Base-by-base conservation (phyloP, 2,329 filamentous ascomycete genomes). In the Penicillium hesseltinei region DNA sequence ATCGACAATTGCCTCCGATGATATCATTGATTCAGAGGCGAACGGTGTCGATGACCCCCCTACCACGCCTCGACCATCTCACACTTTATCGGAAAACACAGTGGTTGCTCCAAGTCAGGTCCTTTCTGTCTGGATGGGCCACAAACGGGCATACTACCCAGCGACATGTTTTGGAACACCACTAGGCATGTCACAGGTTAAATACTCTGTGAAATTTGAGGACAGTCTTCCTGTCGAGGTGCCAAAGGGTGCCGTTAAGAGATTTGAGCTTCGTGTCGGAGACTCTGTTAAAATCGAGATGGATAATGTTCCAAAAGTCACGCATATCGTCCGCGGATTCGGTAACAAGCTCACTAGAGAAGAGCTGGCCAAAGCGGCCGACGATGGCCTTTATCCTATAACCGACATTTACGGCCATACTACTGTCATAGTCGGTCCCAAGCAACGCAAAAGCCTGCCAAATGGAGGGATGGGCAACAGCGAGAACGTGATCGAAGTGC, bases 81-180 rank as follows among this genome's bases (percentile, higher is more conserved):
- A 54, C 13, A 15, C 42, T 21, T 36, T 47, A n/a, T 54, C 54
- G 29, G 65, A 69, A 13, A 56, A 64, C 23, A 11, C 54, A 8
- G 63, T 75, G 10, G 62, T 79, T 25, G 74, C 77, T 13, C 79
- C 80, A 5, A 81, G 82, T 53, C 78, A 85, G 59, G 78, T 87
- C 0, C 78, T 87, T 60, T 84, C 84, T 8, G 75, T 78, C 29
- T 88, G 84, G 78, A 84, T 79, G 61, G 80, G 81, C 21, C 75
- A 75, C n/a, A 79, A 75, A 47, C 78, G 79, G 52, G 77, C 74
- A n/a, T 87, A 82, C 66, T 86, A 84, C 66, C 83, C 85, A 47
- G 85, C 82, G 9, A 83, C 79, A n/a, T 87, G 80, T 63, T 69
- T 85, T 35, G 81, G 80, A 3, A 73, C 71, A 17, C 73, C 78